A percentile compares a stretch with the other conserved stretches of the same genome.
Evolutionary conservation across 495 filamentous ascomycete species (phyloP).

Genomic region (Staphylotrichum tortipilum): DNA sequence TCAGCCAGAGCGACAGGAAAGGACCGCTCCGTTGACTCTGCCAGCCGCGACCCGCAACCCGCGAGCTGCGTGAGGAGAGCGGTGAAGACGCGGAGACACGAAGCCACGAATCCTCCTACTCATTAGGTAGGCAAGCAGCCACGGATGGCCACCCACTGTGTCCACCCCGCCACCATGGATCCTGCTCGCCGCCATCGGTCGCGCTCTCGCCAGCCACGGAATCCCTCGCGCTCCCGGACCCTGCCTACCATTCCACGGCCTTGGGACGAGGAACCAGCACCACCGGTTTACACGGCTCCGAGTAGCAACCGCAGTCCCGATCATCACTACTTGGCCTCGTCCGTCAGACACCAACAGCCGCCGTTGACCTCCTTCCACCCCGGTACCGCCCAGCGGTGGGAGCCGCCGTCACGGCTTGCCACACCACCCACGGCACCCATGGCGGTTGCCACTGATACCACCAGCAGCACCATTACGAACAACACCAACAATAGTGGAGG

Average conservation of each 20-base stretch:
- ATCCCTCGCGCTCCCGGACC: not conserved
- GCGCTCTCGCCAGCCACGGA: not conserved
- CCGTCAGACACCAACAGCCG: slow-evolving; percentile 21
- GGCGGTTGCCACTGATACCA: slow-evolving; percentile 12
- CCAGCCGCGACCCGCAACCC: too few species aligned
- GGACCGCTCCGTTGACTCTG: too few species aligned
- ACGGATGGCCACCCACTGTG: too few species aligned
- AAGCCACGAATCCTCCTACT: too few species aligned
- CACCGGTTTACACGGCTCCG: slow-evolving; percentile 23
- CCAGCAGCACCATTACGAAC: slow-evolving; percentile 8
- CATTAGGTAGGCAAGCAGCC: too few species aligned
- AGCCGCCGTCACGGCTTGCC: not conserved
- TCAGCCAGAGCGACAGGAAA: too few species aligned
- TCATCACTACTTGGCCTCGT: slow-evolving; percentile 16
- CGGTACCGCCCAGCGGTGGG: not conserved
- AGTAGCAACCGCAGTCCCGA: slow-evolving; percentile 21
- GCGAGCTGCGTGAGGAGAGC: too few species aligned
- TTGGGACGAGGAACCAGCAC: slow-evolving; percentile 23
- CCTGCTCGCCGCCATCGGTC: not conserved
- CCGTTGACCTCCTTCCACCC: not conserved
- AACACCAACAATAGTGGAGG: not conserved
- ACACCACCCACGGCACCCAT: not conserved
- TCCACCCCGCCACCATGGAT: not conserved
- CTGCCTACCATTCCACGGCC: not conserved
- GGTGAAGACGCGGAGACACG: too few species aligned